Evolutionary conservation across 306 rosid species (phyloP).

Genomic region (Gastrolobium bilobum): DNA sequence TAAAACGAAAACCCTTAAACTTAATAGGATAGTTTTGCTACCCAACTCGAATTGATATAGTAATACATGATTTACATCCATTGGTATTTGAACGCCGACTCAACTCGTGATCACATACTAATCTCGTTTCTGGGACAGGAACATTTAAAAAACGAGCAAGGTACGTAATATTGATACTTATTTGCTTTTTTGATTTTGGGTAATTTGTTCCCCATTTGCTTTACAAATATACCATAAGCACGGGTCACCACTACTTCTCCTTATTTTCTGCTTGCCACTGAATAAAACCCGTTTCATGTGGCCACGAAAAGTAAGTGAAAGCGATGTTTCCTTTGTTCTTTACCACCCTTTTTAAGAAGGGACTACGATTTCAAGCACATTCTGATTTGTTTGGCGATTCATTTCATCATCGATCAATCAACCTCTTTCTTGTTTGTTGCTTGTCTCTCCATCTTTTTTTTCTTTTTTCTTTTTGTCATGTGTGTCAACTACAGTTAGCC

Average conservation of each 20-base stretch:
- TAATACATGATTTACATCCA: too few relatives aligned
- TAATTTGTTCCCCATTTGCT: constrained; percentile 53
- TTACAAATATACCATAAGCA: constrained; percentile 37
- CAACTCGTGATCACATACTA: too few relatives aligned
- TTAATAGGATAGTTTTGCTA: too few relatives aligned
- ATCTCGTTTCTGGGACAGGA: too few relatives aligned
- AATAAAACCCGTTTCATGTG: constrained; percentile 33
- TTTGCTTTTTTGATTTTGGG: too few relatives aligned
- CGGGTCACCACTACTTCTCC: constrained; percentile 38
- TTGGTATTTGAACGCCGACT: too few relatives aligned
- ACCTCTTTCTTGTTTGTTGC: neutral
- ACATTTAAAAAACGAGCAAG: too few relatives aligned
- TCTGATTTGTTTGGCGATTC: constrained; percentile 14
- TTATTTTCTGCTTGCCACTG: neutral
- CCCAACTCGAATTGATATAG: too few relatives aligned
- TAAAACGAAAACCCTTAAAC: too few relatives aligned
- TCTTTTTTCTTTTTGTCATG: neutral
- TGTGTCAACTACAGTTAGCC: neutral
- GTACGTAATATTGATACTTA: too few relatives aligned
- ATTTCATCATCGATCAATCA: neutral
- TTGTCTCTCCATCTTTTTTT: neutral
- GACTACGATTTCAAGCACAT: constrained; percentile 19
- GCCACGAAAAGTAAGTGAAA: constrained; percentile 62
- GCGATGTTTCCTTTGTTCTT: constrained; percentile 50
- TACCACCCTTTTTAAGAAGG: constrained; percentile 51